phyloP scores from a whole-genome alignment of 1,284 basidiomycete genomes.

The Fomitopsis palustris region DNA sequence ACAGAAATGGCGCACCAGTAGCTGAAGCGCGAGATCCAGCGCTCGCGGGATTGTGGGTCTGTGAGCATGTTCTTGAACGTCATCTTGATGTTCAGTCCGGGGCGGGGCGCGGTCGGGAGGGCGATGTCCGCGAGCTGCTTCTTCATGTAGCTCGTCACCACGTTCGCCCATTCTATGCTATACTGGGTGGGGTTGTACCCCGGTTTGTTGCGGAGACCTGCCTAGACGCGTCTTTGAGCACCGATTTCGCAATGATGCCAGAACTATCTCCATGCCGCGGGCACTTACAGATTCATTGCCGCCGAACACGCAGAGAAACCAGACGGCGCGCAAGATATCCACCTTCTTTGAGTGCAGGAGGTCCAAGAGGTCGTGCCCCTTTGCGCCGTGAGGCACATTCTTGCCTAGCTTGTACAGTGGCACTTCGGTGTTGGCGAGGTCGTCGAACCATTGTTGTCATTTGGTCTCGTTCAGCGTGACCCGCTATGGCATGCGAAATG shows the following conservation, averaged over 20 bases:
- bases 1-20: slow-evolving; percentile 56
- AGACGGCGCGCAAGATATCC: slow-evolving; percentile 84
- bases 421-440: slow-evolving; percentile 86
- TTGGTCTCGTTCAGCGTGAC: slow-evolving; percentile 91
- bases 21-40: slow-evolving; percentile 79
- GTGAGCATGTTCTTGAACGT: slow-evolving; percentile 75
- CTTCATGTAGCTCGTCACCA: slow-evolving; percentile 83
- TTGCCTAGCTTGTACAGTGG: slow-evolving; percentile 87
- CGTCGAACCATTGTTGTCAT: slow-evolving; percentile 85
- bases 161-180: slow-evolving; percentile 86
- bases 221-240: slow-evolving; percentile 32
- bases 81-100: slow-evolving; percentile 73
- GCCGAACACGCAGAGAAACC: slow-evolving; percentile 95
- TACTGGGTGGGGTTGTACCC: slow-evolving; percentile 79
- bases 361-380: slow-evolving; percentile 89
- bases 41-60: slow-evolving; percentile 65
- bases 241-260: background rate
- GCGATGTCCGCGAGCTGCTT: slow-evolving; percentile 86
- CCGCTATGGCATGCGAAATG: slow-evolving; percentile 83
- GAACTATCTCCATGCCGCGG: too few relatives aligned
- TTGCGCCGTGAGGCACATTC: slow-evolving; percentile 90
- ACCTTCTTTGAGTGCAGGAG: slow-evolving; percentile 82
- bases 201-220: slow-evolving; percentile 71
- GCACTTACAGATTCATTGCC: slow-evolving; percentile 83
- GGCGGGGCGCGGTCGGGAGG: slow-evolving; percentile 73